Base-by-base conservation (phyloP, 371 early-diverging fungal species). In the Apophysomyces ossiformis region DNA sequence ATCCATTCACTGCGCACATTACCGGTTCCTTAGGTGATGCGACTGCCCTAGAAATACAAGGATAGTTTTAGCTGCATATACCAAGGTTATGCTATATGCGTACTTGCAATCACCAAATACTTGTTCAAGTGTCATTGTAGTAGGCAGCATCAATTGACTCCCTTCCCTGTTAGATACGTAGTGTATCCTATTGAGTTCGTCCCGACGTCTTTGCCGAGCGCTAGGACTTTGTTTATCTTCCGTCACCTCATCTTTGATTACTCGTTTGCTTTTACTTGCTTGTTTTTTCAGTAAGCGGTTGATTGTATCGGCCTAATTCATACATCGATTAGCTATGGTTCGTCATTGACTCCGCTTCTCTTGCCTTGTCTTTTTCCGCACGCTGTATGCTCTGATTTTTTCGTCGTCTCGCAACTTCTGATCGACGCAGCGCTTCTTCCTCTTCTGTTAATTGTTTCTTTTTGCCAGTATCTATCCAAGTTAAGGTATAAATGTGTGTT, bases 361-460 rank as follows among this genome's bases (percentile, higher is more conserved):
- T 61, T 75, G 84, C 83, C 69, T 91, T 91, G 57, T 90, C 87
- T 68, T 90, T 90, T 69, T 91, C 92, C 9, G 90, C 90, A 37
- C 90, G 81, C 72, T 91, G 90, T 44, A 87, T 82, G 43, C 89
- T 91, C 66, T 90, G 91, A 69, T 91, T 91, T 74, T 91, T 91
- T 66, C 92, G 84, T 32, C 89, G 83, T 63, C 92, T 85, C 1
- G 90, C 88, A 32, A 88, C 86, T 73, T 91, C 92, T n/a, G 90
- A 90, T 71, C 81, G 85, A 64, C 84, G 78, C 39, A 91, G 70
- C 0, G 91, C 89, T 50, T 88, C 73, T 60, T 91, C 92, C 66
- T 91, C 92, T 36, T 83, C 85, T 1, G 92, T 89, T 32, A 87
- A 71, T 45, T 73, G 76, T 59, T 84, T 83, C 72, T 87, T 87